Base-by-base conservation (phyloP, 2,329 filamentous ascomycete species). In the Myrmaecium sp. region DNA sequence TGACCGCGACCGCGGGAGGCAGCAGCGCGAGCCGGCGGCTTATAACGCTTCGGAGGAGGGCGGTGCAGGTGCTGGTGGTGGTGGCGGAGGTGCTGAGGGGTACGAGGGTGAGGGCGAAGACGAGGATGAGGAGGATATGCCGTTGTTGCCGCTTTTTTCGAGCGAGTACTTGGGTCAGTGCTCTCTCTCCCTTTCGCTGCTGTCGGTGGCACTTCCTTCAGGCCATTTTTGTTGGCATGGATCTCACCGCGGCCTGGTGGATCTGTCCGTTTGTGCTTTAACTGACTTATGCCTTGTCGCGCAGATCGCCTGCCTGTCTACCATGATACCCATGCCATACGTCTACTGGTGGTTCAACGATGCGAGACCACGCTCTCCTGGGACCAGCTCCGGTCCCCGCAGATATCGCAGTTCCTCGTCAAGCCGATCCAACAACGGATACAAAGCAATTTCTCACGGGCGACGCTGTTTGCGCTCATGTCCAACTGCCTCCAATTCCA, bases 351-450 rank as follows among this genome's bases (percentile, higher is more conserved):
- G 33, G 69, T 80, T 37, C 66, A 80, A 32, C 73, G 79, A 45
- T 92, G 82, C 51, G 86, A 95, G 57, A 94, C 84, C 2, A 86
- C 82, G 0, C 58, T 95, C 26, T 76, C 82, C 10, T 95, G 84
- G 84, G 86, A 95, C 36, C 86, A 95, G 50, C 62, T 95, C 35
- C 72, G 84, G 36, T 92, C 83, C n/a, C 86, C 86, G 3, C 86
- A 95, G 48, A 76, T 95, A 30, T 93, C 83, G 10, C 84, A 93
- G 46, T 95, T 95, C 48, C 66, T 95, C 18, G 69, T 94, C 46
- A 94, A 94, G 58, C 86, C 86, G 3, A 89, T 94, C 60, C 82
- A 89, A 51, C 78, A 89, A 47, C 77, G 86, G 49, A 84, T 94
- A 35, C 73, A 76, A 33, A 71, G 78, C 27, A 80, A 93, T 52